Evolutionary conservation across 305 asterid genomes (phyloP), one percentile per base, ranked within the genome.

Genomic region (Ruellia speciosa): DNA sequence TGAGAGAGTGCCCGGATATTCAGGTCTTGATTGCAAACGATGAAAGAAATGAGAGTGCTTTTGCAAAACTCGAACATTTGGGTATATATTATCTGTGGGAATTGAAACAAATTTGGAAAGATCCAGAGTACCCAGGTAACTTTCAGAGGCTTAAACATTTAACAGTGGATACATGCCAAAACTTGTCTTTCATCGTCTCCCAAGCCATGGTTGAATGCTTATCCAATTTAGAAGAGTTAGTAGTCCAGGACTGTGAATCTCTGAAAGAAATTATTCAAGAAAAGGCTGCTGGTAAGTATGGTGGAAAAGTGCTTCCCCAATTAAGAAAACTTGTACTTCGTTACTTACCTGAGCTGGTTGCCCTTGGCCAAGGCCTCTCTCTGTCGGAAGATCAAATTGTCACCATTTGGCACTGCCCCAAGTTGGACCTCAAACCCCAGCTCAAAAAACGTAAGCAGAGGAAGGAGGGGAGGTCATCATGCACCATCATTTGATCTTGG

Each of bases 1-100:
- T 62, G 59, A 62, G 50, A 33, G 66, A 62, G 59, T 62, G 66
- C 41, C 52, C 66, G 1, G 39, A 62, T 5, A 10, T 63, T 45
- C 13, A 63, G 28, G 53, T 24, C 31, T 4, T 24, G 49, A 45
- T 63, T 24, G 8, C 54, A 10, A 53, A 53, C 11, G 54, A 20
- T 45, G 40, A 33, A 52, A 41, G 14, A 14, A 28, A 11, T 46
- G 51, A 59, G 48, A 14, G 9, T 59, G 54, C 24, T 14, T 39
- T 63, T 33, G 47, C 67, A 20, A 16, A 45, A 7, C 24, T 63
- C 3, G 60, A 63, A 63, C 35, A 53, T 63, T 63, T 63, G 54
- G 46, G 33, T 15, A 39, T 63, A 41, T 31, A 41, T 43, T 63
- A 63, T 43, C 16, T 53, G 54, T 53, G 60, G 67, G 43, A 33